phyloP scores from a whole-genome alignment of 75 land plant genomes.

The Pinus tabuliformis region DNA sequence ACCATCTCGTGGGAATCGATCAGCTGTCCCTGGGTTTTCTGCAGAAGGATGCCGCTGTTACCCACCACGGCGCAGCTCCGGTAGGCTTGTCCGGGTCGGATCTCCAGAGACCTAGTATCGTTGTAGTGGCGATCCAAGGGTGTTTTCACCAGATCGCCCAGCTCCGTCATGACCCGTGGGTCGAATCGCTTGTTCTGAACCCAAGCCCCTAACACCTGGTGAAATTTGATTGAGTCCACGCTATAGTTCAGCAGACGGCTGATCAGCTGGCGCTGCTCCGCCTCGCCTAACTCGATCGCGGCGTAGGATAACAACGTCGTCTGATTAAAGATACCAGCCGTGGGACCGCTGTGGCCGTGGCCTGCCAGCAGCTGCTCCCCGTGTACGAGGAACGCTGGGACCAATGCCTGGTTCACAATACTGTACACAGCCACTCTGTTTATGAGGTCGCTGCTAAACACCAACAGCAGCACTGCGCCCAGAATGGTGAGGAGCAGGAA shows the following conservation, averaged over 20 bases:
- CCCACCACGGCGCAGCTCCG: slow-evolving; percentile 76
- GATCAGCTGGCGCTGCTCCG: slow-evolving; percentile 22
- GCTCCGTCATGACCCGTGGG: slow-evolving; percentile 43
- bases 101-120: background rate
- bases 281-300: slow-evolving; percentile 27
- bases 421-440: background rate
- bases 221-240: slow-evolving; percentile 21
- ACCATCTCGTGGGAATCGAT: slow-evolving; percentile 79
- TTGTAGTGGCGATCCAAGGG: slow-evolving; percentile 42
- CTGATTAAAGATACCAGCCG: slow-evolving; percentile 24
- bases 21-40: slow-evolving; percentile 35
- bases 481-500: background rate
- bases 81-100: slow-evolving; percentile 11
- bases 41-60: slow-evolving; percentile 81
- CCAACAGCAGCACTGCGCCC: background rate
- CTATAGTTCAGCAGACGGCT: slow-evolving; percentile 20
- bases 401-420: background rate
- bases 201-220: slow-evolving; percentile 33
- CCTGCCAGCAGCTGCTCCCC: background rate
- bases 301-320: slow-evolving; percentile 40
- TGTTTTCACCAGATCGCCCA: slow-evolving; percentile 26
- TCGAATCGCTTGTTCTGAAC: slow-evolving; percentile 36
- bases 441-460: background rate
- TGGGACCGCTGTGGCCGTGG: background rate
- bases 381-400: background rate